Percentiles rank a stretch among this genome's conserved stretches.
Evolutionary conservation across 1,139 yeast genomes (phyloP).

Genomic region (Ogataea hybrid): DNA sequence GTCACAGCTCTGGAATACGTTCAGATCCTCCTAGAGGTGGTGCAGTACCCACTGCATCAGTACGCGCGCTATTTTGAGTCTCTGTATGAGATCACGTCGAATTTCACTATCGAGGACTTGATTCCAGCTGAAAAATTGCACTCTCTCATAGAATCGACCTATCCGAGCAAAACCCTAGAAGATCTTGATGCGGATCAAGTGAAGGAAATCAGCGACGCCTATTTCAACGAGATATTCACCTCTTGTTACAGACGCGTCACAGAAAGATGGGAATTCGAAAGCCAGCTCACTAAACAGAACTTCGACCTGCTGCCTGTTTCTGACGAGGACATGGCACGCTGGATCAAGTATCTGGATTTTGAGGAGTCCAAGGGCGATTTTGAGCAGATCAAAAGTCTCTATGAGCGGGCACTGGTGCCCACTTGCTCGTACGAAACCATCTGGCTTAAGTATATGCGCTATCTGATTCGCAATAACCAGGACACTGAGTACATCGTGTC

Average conservation of each 20-base stretch:
- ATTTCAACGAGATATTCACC: constrained; percentile 41
- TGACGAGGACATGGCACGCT: constrained; percentile 39
- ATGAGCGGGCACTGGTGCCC: too few relatives aligned
- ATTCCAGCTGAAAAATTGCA: constrained; percentile 28
- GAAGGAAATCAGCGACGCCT: constrained; percentile 40
- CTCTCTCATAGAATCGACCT: constrained; percentile 14
- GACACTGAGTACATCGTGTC: constrained; percentile 32
- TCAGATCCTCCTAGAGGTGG: constrained; percentile 41
- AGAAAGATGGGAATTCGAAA: constrained; percentile 62
- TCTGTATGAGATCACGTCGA: constrained; percentile 43
- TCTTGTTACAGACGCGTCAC: constrained; percentile 51
- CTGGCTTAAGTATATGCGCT: constrained; percentile 61
- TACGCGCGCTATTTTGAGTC: constrained; percentile 62
- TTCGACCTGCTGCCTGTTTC: constrained; percentile 42
- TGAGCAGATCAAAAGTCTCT: constrained; percentile 38
- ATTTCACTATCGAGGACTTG: constrained; percentile 37
- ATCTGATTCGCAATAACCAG: constrained; percentile 30
- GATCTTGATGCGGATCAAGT: constrained; percentile 30
- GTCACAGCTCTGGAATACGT: constrained; percentile 34
- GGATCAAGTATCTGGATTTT: constrained; percentile 52
- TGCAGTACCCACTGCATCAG: constrained; percentile 62
- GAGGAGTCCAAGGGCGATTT: constrained; percentile 34
- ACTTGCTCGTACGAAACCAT: constrained; percentile 46
- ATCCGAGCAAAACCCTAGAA: constrained; percentile 13
- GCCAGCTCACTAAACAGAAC: constrained; percentile 42